Base-by-base conservation (phyloP, 2,329 filamentous ascomycete genomes). In the Emmonsiellopsis sp. region DNA sequence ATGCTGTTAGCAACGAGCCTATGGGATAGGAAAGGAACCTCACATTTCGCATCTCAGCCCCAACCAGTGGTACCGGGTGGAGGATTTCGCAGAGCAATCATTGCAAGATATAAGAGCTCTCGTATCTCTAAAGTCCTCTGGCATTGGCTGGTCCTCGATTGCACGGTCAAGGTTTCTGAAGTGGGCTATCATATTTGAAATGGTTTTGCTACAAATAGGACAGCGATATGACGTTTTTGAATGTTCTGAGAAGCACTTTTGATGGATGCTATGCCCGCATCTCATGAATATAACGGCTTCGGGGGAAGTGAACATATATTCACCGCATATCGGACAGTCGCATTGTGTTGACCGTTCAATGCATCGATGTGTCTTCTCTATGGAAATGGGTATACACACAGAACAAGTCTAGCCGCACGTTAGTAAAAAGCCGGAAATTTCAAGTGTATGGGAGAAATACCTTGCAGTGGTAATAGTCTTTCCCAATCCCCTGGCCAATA, bases 401-500 rank as follows among this genome's bases (percentile, higher is more conserved):
- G 88, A 88, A 71, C 93, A 98, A 62, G 84, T 91, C 85, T 90
- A 58, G 46, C 43, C 47, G 17, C 7, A 36, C n/a, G 58, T 71
- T 58, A 72, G 66, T 49, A 54, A 42, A 45, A 42, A 27, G 34
- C 32, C 31, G n/a, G 27, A 50, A n/a, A 46, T 21, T 44, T 7
- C 37, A 40, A 34, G 32, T 10, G 44, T 21, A 14, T 33, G 14
- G 10, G 36, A 42, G 31, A 61, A 72, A 68, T 74, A 92, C 89
- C 81, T 95, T 94, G 86, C 93, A 98, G 70, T 98, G 93, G 64
- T 94, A 91, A 67, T 95, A 98, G 67, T 98, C 93, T 66, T 95
- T 97, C 3, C 93, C 34, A 33, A 98, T 75, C 1, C 93, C 93
- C 67, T 89, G 82, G 1, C 93, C 93, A 54, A 91, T 85, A 55